Evolutionary conservation across 2,329 filamentous ascomycete species (phyloP), one percentile per base, ranked within the genome.

Genomic region (Arthrobotrys entomopaga): DNA sequence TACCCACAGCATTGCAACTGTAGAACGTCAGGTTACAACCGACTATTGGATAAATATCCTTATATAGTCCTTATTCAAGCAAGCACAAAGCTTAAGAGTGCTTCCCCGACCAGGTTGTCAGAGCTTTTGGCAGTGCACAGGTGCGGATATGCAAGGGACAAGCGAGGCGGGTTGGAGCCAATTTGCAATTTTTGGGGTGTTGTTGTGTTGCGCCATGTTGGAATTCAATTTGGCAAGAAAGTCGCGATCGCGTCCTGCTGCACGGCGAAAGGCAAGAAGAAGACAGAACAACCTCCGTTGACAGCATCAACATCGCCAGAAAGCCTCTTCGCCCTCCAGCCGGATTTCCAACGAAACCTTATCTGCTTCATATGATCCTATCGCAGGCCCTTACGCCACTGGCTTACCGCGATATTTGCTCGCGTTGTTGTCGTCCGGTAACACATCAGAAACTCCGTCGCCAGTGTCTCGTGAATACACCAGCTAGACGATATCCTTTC

Each of bases 161-260:
- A 73, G 61, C 69, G 69, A 73, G 48, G 11, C 53, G 20, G 43
- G 38, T 43, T 49, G 50, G 58, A 49, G 19, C 43, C 34, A 46
- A 16, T 43, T 13, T 46, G 24, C 43, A 42, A 29, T 2, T 5
- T 20, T 13, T 16, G 19, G 50, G 64, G 70, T 67, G 70, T 74
- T 67, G 70, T 74, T 74, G 63, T 65, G 70, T 74, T 67, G 63
- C 56, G 63, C 56, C 61, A 63, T 67, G 70, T 65, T 65, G 70
- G 56, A 66, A 65, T 56, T 71, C 50, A 34, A 61, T 42, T 64
- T 53, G 58, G 50, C 59, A 43, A 43, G 61, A 67, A 74, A 67
- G 63, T 66, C 70, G 70, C 70, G 70, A 74, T 74, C 70, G 70
- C 70, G 70, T 74, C 63, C 49, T 49, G 40, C 57, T 16, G 50